phyloP scores from a whole-genome alignment of 169 alveolate species.

The Eimeria acervulina region DNA sequence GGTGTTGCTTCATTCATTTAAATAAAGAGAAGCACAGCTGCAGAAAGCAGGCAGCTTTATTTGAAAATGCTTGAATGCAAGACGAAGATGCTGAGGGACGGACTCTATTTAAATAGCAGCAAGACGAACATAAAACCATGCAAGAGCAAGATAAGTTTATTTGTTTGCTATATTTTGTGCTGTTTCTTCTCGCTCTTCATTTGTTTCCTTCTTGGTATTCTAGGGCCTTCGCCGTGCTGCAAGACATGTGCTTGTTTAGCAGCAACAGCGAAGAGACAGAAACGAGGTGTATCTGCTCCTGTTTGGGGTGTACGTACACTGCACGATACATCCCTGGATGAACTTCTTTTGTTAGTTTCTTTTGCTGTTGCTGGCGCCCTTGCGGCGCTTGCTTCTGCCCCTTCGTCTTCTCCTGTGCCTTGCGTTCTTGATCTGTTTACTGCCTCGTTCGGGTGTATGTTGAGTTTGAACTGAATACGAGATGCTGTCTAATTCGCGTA shows the following conservation, averaged over 20 bases:
- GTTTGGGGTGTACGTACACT: no score
- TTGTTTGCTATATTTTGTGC: no score
- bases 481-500: neutral
- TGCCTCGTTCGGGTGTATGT: neutral
- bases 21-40: neutral
- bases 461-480: neutral
- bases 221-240: no score
- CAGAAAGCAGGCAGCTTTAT: neutral
- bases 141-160: no score
- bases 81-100: no score
- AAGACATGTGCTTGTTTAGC: neutral
- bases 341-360: neutral
- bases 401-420: neutral
- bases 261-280: neutral
- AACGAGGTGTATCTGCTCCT: no score
- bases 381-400: neutral
- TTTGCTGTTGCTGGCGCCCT: neutral
- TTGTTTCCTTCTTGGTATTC: no score
- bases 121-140: no score
- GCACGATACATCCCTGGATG: no score
- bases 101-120: no score
- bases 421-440: neutral
- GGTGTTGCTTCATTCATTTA: neutral
- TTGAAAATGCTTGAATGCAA: no score
- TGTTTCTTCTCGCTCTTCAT: no score